Evolutionary conservation across 495 filamentous ascomycete genomes (phyloP), one percentile per base, ranked within the genome.

Genomic region (Evernia prunastri): DNA sequence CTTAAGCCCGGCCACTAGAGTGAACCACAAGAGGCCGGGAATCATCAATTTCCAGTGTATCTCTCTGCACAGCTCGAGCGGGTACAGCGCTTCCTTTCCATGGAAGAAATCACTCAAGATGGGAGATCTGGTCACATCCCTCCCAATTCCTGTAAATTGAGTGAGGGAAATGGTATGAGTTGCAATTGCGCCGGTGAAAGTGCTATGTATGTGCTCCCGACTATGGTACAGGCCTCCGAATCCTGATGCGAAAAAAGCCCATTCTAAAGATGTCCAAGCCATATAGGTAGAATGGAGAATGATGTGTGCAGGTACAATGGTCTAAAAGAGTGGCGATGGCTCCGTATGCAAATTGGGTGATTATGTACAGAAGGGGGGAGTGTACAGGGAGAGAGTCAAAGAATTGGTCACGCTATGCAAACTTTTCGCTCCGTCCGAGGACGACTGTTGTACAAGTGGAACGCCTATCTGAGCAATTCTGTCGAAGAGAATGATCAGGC

Each of bases 211-310:
- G 18, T 56, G 61, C 61, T 33, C 51, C 37, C n/a, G 35, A 53
- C 51, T 57, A 63, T 63, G 18, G 56, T 63, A 63, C 61, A 63
- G 33, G 61, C 61, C 61, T 63, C 53, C 61, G 6, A 45, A 45
- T 23, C 61, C 9, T 45, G 61, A 57, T 54, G 61, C 51, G 27
- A 33, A 17, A 56, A 60, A 47, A 57, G 25, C 29, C n/a, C 47
- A 12, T 37, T 29, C 8, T 18, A 20, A 37, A 33, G 18, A 45
- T 13, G 40, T 43, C 60, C 60, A 31, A 56, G 27, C 43, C 53
- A 42, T 42, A 18, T 47, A 33, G 40, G 39, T 42, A 45, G n/a
- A 60, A 47, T 56, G 39, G 40, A 20, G 33, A 33, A 7, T 31
- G 35, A 5, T 8, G 13, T 57, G 27, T 45, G 33, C 3, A 31